A percentile compares a stretch with the other conserved stretches of the same genome.
Evolutionary conservation across 2,329 filamentous ascomycete genomes (phyloP).

Genomic region (Penicillium corylophilum): DNA sequence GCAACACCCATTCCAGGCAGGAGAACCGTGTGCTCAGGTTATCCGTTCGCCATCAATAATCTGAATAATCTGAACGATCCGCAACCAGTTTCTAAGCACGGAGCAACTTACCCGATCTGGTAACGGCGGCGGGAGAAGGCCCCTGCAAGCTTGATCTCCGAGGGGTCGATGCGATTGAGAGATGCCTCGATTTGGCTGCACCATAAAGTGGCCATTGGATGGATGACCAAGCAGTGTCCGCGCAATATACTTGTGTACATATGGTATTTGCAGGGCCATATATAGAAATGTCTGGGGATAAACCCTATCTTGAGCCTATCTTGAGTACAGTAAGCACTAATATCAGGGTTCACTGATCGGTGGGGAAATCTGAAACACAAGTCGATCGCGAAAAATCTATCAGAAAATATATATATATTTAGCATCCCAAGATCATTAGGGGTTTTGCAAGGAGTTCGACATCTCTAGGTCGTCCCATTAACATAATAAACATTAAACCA

Average conservation of each 20-base stretch:
- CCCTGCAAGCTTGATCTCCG: not conserved
- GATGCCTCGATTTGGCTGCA: not conserved
- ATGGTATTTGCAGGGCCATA: not conserved
- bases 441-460: too few species aligned
- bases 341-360: not conserved
- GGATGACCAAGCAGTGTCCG: too few species aligned
- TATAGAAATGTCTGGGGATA: not conserved
- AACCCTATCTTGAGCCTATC: too few species aligned
- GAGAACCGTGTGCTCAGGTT: constrained; percentile 20
- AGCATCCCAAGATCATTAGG: too few species aligned
- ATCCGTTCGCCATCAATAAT: constrained; percentile 1
- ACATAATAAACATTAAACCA: not conserved
- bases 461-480: not conserved
- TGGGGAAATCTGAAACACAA: not conserved
- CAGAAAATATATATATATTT: too few species aligned
- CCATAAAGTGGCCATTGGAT: not conserved
- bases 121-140: not conserved
- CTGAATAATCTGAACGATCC: not conserved
- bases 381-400: too few species aligned
- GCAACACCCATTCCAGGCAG: constrained; percentile 24
- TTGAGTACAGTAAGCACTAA: not conserved
- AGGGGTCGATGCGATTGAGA: not conserved
- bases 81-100: constrained; percentile 24
- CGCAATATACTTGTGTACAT: too few species aligned
- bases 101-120: constrained; percentile 14